Percentiles rank a stretch among this genome's conserved stretches.
Evolutionary conservation across 225 moss, liverwort and hornwort species (phyloP).

Genomic region (Bryoerythrophyllum caledonicum): DNA sequence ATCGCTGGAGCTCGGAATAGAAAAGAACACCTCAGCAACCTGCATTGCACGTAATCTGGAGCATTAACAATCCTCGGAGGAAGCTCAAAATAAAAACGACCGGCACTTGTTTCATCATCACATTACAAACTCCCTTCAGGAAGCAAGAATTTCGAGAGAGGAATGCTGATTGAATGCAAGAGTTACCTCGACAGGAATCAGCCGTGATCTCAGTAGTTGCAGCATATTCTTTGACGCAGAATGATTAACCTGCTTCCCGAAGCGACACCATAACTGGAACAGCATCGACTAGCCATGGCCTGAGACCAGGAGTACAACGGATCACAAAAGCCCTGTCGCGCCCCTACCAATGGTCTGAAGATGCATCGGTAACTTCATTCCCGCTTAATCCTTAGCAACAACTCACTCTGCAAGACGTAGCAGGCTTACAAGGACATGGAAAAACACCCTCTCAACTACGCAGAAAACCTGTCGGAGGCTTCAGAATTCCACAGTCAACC

Average conservation of each 20-base stretch:
- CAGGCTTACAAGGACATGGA: no score
- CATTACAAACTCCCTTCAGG: not conserved
- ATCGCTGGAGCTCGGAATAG: not conserved
- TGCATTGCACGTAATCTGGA: not conserved
- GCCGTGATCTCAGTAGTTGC: not conserved
- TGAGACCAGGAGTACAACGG: no score
- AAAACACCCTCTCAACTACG: no score
- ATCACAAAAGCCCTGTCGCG: no score
- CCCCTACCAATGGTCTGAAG: no score
- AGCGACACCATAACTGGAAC: not conserved
- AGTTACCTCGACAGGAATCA: constrained; percentile 8
- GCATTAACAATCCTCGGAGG: not conserved
- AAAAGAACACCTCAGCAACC: not conserved
- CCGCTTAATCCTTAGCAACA: no score
- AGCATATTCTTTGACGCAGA: not conserved
- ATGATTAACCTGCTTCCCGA: not conserved
- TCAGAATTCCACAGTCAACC: no score
- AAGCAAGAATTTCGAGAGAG: not conserved
- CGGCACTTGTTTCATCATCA: not conserved
- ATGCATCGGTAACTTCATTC: no score
- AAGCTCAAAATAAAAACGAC: not conserved
- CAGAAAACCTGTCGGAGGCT: no score
- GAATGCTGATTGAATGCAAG: not conserved
- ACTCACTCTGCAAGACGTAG: no score
- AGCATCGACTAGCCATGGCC: no score